These are phyloP conservation scores for Podila clonocystis DNA, from an alignment of 192 early-diverging fungal genomes.

Conservation along the genomic window DNA sequence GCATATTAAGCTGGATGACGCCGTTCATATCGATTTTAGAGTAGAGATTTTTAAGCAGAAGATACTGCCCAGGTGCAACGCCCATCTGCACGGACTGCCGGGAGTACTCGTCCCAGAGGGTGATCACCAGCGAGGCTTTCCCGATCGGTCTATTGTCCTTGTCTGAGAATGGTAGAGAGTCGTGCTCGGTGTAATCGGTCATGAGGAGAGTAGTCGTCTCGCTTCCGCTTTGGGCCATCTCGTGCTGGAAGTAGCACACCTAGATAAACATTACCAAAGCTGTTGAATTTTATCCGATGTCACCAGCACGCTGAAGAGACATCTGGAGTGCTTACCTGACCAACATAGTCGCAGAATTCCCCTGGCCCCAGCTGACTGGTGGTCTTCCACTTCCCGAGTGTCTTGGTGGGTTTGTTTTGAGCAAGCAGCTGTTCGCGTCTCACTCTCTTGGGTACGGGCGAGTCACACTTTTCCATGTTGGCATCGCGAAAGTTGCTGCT, in stretches of 20 bases:
- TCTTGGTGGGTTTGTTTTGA: neutral
- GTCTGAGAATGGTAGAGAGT: conserved; percentile 9
- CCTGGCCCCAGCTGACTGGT: conserved; percentile 5
- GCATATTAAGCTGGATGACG: conserved; percentile 1
- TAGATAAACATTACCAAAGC: neutral
- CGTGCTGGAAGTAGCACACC: conserved; percentile 20
- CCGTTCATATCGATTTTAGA: conserved; percentile 11
- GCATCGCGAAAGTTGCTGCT: too few species aligned
- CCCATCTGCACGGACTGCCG: neutral
- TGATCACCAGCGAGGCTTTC: conserved; percentile 21
- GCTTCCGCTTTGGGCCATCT: neutral
- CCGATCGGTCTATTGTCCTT: conserved; percentile 7
- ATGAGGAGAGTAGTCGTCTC: neutral
- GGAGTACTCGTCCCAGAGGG: conserved; percentile 41
- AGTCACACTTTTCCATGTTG: too few species aligned
- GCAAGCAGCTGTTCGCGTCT: too few species aligned
- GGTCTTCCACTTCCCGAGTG: conserved; percentile 7
- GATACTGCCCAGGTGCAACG: conserved; percentile 6
- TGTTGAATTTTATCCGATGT: neutral
- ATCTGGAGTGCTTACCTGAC: conserved; percentile 4
- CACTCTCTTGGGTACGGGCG: too few species aligned
- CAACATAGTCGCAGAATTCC: conserved; percentile 28
- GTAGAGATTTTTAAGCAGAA: conserved; percentile 22
- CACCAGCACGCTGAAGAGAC: neutral
- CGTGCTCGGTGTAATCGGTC: conserved; percentile 45